phyloP scores from a whole-genome alignment of 257 asterid genomes.

The Rubia yunnanensis region DNA sequence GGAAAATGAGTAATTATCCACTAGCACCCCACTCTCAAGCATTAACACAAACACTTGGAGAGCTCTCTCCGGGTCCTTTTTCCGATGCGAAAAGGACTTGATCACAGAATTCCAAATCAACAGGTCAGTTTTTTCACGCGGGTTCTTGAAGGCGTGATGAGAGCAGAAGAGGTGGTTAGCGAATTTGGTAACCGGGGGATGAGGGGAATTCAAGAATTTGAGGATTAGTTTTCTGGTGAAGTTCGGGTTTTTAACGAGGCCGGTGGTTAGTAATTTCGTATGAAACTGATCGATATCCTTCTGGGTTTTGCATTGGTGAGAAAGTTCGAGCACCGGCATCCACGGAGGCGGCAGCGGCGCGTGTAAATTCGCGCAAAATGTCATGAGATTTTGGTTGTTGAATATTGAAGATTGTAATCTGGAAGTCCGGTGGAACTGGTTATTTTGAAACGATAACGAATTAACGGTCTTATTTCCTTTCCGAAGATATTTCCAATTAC shows the following conservation, averaged over 20 bases:
- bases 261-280: constrained; percentile 57
- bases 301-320: constrained; percentile 55
- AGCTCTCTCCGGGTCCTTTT: constrained; percentile 41
- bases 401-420: constrained; percentile 4
- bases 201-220: constrained; percentile 34
- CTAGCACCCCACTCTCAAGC: constrained; percentile 52
- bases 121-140: constrained; percentile 30
- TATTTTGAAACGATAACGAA: neutral
- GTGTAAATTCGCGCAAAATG: constrained; percentile 29
- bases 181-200: constrained; percentile 34
- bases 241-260: constrained; percentile 38
- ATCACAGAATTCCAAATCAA: constrained; percentile 68
- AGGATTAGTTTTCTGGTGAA: constrained; percentile 48
- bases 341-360: constrained; percentile 50
- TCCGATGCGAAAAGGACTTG: constrained; percentile 51
- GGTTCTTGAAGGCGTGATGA: neutral
- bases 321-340: constrained; percentile 32
- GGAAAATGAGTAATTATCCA: constrained; percentile 62
- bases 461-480: neutral
- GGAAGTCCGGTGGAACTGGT: neutral
- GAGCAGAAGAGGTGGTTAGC: constrained; percentile 47
- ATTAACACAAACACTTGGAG: constrained; percentile 50
- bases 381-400: constrained; percentile 23
- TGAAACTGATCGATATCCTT: constrained; percentile 49
- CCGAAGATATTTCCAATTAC: neutral